phyloP scores from a whole-genome alignment of 2,329 filamentous ascomycete species.

The Pezicula carpinea region DNA sequence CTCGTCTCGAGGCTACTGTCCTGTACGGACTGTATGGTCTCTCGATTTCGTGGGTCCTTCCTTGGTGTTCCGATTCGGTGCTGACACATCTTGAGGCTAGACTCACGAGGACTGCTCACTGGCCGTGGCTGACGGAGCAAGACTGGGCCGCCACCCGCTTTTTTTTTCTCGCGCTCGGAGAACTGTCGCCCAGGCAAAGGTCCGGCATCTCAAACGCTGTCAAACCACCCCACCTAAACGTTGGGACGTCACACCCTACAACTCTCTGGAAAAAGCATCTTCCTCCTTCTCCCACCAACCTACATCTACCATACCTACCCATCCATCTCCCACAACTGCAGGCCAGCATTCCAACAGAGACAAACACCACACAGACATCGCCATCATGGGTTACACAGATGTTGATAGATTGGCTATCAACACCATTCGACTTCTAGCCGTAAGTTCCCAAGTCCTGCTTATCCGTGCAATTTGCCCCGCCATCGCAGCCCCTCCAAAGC shows the following conservation, averaged over 20 bases:
- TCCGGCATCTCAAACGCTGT: not conserved
- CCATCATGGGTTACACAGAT: conserved; percentile 78
- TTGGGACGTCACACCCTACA: not conserved
- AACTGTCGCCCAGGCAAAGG: too few relatives aligned
- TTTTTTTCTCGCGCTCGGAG: too few relatives aligned
- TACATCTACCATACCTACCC: not conserved
- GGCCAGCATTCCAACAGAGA: conserved; percentile 2
- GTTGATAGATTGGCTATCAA: conserved; percentile 90
- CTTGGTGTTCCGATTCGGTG: too few relatives aligned
- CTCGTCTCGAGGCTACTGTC: too few relatives aligned
- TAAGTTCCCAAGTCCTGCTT: conserved; percentile 50
- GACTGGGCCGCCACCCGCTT: too few relatives aligned
- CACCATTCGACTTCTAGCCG: conserved; percentile 94
- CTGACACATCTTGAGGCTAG: too few relatives aligned
- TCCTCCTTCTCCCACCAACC: not conserved
- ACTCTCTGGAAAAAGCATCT: not conserved
- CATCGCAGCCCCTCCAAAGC: conserved; percentile 19
- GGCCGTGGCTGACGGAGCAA: too few relatives aligned
- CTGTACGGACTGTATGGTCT: too few relatives aligned
- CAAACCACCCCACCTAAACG: not conserved
- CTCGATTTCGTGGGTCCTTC: too few relatives aligned
- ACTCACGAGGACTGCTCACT: too few relatives aligned
- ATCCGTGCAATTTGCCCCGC: conserved; percentile 31
- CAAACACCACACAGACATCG: conserved; percentile 8
- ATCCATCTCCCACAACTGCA: conserved; percentile 1